Conservation (phyloP, 306 rosid species). For the Cotoneaster glaucophyllus region DNA sequence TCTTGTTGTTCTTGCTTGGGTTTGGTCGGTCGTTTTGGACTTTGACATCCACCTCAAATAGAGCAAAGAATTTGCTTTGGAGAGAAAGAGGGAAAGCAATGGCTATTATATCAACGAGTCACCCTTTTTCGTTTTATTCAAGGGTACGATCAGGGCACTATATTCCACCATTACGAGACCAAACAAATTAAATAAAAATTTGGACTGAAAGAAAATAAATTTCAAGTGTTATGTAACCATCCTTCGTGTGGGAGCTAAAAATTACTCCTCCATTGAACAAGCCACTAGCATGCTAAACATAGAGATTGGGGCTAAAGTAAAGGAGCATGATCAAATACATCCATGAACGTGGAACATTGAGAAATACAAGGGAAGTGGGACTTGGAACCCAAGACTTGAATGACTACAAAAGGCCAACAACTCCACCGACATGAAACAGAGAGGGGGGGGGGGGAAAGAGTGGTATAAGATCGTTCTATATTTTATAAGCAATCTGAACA, state of each 20-base stretch:
- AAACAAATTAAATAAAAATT: not conserved
- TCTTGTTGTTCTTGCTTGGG: not conserved
- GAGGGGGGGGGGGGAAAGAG: too few relatives aligned
- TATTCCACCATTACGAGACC: not conserved
- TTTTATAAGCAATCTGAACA: too few relatives aligned
- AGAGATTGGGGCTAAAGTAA: too few relatives aligned
- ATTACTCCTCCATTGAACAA: too few relatives aligned
- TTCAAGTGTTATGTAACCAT: not conserved
- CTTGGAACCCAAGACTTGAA: too few relatives aligned
- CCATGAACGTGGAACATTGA: too few relatives aligned
- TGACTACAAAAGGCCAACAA: too few relatives aligned
- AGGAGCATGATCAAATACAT: too few relatives aligned
- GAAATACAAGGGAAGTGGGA: too few relatives aligned
- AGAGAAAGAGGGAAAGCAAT: not conserved
- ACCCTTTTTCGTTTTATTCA: not conserved
- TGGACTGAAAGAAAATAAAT: not conserved
- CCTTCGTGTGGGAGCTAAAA: not conserved
- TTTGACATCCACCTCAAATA: not conserved
- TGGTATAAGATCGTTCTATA: too few relatives aligned
- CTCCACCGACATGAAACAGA: too few relatives aligned
- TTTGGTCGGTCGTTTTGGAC: not conserved
- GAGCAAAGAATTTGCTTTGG: not conserved
- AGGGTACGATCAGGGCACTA: not conserved
- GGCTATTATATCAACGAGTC: not conserved
- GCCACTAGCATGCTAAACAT: too few relatives aligned